Base-by-base conservation (phyloP, 768 basidiomycete genomes). In the Suillus hirtellus region DNA sequence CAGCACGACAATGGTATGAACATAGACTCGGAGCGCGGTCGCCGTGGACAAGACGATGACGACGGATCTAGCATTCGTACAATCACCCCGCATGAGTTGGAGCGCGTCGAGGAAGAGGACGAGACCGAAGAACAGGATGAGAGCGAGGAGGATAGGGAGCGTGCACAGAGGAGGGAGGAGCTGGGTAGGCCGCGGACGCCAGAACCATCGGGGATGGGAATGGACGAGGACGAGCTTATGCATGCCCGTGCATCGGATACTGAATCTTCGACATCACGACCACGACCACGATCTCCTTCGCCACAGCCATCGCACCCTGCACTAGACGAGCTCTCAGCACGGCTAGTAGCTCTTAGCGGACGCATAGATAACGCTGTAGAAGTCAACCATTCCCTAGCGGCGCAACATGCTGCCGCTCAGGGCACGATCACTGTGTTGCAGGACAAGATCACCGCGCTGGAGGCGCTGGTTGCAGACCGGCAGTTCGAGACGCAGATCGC, bases 291-390 rank as follows among this genome's bases (percentile, higher is more conserved):
- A 10, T 40, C 71, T 1, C 50, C 68, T 58, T 65, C 68, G 38
- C 68, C 70, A 10, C 70, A 76, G 15, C 44, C 68, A 19, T 67
- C 77, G 24, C 65, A 75, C 64, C 64, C 75, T 2, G 77, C 82
- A 15, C 74, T 86, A 4, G 81, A 85, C 52, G 86, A 87, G 4
- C 80, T 95, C 47, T 80, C 87, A 3, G 76, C 80, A 11, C 86
- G 90, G 24, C 79, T 99, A 35, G 79, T 82, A 19, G 74, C 76
- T 0, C 81, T 93, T 7, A 81, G 91, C 0, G 80, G 79, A 31
- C 92, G 95, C 70, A 86, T 99, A 35, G 87, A 88, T 60, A 83
- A 86, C 1, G 90, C 94, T 0, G 79, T 94, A 43, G 84, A 87
- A 55, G 78, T 95, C 65, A 92, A 92, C 9, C 81, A 82, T 5